Base-by-base conservation (phyloP, 305 asterid species). In the Lippia alba region DNA sequence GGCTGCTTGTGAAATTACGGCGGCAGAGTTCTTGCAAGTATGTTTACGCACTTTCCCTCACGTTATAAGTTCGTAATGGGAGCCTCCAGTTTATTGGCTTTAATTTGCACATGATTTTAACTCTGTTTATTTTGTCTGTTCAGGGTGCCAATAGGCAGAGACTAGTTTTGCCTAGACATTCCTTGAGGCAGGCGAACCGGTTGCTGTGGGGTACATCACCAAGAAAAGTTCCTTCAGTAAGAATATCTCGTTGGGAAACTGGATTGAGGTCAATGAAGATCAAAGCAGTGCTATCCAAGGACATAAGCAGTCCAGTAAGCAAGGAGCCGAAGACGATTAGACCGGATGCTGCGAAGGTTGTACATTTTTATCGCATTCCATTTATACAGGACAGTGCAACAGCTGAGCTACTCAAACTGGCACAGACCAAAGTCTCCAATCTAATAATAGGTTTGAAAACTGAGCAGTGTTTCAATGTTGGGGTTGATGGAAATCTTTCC, bases 401-500 rank as follows among this genome's bases (percentile, higher is more conserved):
- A 8, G 76, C 82, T 6, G 94, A 87, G 85, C 94, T 91, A 79
- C 91, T 89, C 49, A 86, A 82, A 66, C 63, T 78, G 61, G 83
- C 82, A 72, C 92, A 83, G 79, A 55, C 84, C 53, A 89, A 85
- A 80, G 83, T 87, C 40, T 89, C 90, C 1, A 79, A 79, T 71
- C 86, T 82, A 75, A 84, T 89, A 24, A 81, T 82, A 16, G 90
- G 92, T 39, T 70, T 91, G 82, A 83, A 84, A 69, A 89, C 96
- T 12, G 96, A 94, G 66, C 99, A 89, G 72, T 94, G 99, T 73
- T 94, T 82, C 78, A 94, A 91, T 70, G 64, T 94, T 63, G 99
- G 97, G 36, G 73, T 91, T 17, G 80, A 73, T 55, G 85, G 88
- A 11, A 70, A 75, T 70, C 85, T 94, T 72, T 70, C 91, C 3